Percentiles rank a stretch among this genome's conserved stretches.
phyloP scores from a whole-genome alignment of 2,329 filamentous ascomycete genomes.

The Fusarium incarnatum region DNA sequence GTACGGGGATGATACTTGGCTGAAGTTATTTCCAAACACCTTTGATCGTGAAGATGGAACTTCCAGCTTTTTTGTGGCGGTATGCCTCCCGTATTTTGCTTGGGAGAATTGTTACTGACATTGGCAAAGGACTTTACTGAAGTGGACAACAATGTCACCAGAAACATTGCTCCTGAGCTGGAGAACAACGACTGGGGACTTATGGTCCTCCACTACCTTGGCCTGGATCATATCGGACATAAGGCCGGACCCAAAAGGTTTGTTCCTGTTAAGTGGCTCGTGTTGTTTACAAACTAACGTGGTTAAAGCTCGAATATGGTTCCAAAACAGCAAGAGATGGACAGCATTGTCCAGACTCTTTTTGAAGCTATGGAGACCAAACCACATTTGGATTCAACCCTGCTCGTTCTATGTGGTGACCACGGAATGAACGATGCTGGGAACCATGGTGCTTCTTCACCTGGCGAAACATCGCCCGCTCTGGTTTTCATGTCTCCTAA shows the following conservation, averaged over 20 bases:
- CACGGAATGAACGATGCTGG: conserved; percentile 99
- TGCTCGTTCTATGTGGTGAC: conserved; percentile 90
- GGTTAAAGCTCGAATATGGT: conserved; percentile 82
- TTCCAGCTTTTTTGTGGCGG: conserved; percentile 97
- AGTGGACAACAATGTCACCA: conserved; percentile 96
- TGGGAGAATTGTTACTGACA: neutral
- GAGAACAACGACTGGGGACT: conserved; percentile 85
- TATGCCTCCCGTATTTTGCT: conserved; percentile 61
- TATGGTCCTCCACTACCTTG: conserved; percentile 95
- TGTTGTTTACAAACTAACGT: conserved; percentile 3
- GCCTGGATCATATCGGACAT: conserved; percentile 96
- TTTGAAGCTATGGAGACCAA: conserved; percentile 79
- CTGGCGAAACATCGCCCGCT: conserved; percentile 93
- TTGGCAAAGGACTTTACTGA: conserved; percentile 86
- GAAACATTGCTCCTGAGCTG: conserved; percentile 84
- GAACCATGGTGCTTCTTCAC: conserved; percentile 93
- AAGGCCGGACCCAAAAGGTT: conserved; percentile 90
- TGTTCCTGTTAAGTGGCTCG: neutral
- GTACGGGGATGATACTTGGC: conserved; percentile 98
- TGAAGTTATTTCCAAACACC: conserved; percentile 91
- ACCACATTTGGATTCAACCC: conserved; percentile 77
- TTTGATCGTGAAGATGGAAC: conserved; percentile 93
- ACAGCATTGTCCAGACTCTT: conserved; percentile 79
- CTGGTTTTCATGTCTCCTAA: conserved; percentile 92
- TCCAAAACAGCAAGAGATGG: conserved; percentile 95